phyloP scores from a whole-genome alignment of 73 alveolate species.

The Paramecium sexaurelia region DNA sequence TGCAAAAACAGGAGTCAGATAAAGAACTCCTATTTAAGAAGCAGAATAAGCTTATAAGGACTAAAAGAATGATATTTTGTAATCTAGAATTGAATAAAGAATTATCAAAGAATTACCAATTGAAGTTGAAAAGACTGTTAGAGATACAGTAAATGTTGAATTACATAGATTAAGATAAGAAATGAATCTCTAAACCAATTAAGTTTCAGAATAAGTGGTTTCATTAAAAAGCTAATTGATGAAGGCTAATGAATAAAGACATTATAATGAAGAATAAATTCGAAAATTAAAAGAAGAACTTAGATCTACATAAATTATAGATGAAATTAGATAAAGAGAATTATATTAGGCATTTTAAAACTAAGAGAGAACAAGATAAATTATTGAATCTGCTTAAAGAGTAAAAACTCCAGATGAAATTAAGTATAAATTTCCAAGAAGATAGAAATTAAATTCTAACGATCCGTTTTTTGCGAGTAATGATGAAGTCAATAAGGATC shows the following conservation, averaged over 20 bases:
- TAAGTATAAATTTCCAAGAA: slow-evolving; percentile 9
- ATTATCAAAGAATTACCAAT: slow-evolving; percentile 4
- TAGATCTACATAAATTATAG: background rate
- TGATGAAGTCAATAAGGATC: slow-evolving; percentile 26
- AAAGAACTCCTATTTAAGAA: slow-evolving; percentile 35
- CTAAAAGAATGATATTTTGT: background rate
- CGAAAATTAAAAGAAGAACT: slow-evolving; percentile 34
- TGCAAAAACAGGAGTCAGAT: slow-evolving; percentile 34
- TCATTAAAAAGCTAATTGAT: slow-evolving; percentile 7
- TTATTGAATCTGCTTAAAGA: background rate
- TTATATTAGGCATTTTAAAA: slow-evolving; percentile 14
- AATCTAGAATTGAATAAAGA: background rate
- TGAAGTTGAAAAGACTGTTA: slow-evolving; percentile 45
- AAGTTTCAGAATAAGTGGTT: slow-evolving; percentile 5
- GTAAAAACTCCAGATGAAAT: background rate
- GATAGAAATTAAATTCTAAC: background rate
- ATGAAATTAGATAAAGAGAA: slow-evolving; percentile 52
- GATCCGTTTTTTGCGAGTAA: slow-evolving; percentile 22
- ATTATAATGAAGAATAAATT: slow-evolving; percentile 16
- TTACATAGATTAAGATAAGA: slow-evolving; percentile 42
- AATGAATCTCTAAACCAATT: background rate
- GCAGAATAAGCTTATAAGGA: slow-evolving; percentile 20
- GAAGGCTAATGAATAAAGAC: slow-evolving; percentile 11
- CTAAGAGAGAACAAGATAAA: slow-evolving; percentile 34
- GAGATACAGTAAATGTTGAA: slow-evolving; percentile 39